phyloP scores from a whole-genome alignment of 116 monocot genomes.

The Iris pallida region DNA sequence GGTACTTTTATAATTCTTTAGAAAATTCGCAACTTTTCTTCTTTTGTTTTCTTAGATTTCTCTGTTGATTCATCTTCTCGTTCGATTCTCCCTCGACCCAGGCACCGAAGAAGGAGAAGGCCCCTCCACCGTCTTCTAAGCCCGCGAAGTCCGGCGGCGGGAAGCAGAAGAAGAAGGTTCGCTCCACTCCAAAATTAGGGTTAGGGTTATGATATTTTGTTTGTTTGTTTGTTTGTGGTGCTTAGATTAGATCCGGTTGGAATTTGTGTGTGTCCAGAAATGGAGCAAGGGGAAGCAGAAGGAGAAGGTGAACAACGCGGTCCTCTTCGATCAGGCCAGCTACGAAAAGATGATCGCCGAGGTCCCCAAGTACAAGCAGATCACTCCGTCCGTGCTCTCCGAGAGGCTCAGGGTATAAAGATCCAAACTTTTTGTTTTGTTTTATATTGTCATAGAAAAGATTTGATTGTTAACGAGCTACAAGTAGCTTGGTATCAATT shows the following conservation, averaged over 20 bases:
- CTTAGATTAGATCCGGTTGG: background rate
- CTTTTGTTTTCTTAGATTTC: no score
- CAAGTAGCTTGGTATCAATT: no score
- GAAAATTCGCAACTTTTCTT: no score
- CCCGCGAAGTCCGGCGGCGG: conserved; percentile 32
- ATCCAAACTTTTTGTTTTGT: no score
- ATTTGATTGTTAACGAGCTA: no score
- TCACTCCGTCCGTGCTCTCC: conserved; percentile 44
- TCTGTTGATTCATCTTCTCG: no score
- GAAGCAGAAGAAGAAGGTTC: conserved; percentile 39
- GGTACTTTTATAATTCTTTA: no score
- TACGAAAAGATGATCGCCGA: conserved; percentile 46
- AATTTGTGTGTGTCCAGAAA: conserved; percentile 17
- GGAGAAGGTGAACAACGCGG: conserved; percentile 42
- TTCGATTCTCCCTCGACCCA: background rate
- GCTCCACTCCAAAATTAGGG: background rate
- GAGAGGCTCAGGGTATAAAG: conserved; percentile 26
- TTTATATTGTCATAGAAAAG: no score
- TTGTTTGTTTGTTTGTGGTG: background rate
- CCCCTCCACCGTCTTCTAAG: conserved; percentile 27
- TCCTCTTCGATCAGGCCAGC: conserved; percentile 36
- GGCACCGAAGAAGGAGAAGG: conserved; percentile 83
- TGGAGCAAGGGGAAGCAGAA: conserved; percentile 51
- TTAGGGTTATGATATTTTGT: background rate
- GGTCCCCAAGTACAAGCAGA: conserved; percentile 47